Conservation (phyloP, 352 stramenopile genomes). For the Pythium coloratum region DNA sequence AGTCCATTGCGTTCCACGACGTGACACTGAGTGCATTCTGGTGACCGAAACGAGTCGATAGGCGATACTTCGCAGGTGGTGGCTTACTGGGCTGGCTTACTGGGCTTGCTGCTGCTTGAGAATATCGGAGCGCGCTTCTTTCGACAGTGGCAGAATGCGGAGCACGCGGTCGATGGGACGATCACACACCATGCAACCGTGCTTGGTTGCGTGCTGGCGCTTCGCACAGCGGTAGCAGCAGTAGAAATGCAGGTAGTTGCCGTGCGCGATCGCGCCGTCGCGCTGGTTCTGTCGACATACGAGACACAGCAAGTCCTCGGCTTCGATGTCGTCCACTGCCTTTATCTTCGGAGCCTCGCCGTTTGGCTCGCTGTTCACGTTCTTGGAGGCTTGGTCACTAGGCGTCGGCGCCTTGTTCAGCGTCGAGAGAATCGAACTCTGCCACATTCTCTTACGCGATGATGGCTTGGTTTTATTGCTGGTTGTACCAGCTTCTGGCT, state of each 20-base stretch:
- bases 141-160: slow-evolving; percentile 68
- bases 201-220: slow-evolving; percentile 47
- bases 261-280: slow-evolving; percentile 68
- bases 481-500: slow-evolving; percentile 36
- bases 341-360: slow-evolving; percentile 15
- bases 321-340: slow-evolving; percentile 32
- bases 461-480: background rate
- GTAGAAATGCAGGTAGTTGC: slow-evolving; percentile 82
- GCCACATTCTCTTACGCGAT: slow-evolving; percentile 19
- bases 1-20: too few species aligned
- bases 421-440: slow-evolving; percentile 16
- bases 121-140: slow-evolving; percentile 32
- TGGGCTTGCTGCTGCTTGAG: slow-evolving; percentile 17
- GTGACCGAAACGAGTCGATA: background rate
- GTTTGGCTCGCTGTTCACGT: slow-evolving; percentile 35
- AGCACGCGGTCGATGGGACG: slow-evolving; percentile 80
- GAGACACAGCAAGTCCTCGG: slow-evolving; percentile 67
- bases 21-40: background rate
- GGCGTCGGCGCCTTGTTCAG: background rate
- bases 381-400: background rate
- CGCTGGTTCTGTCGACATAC: slow-evolving; percentile 60
- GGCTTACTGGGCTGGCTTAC: too few species aligned
- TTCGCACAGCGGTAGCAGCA: slow-evolving; percentile 81
- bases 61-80: too few species aligned
- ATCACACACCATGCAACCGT: slow-evolving; percentile 70